Conservation (phyloP, 768 basidiomycete species). For the Gymnopilus junonius region DNA sequence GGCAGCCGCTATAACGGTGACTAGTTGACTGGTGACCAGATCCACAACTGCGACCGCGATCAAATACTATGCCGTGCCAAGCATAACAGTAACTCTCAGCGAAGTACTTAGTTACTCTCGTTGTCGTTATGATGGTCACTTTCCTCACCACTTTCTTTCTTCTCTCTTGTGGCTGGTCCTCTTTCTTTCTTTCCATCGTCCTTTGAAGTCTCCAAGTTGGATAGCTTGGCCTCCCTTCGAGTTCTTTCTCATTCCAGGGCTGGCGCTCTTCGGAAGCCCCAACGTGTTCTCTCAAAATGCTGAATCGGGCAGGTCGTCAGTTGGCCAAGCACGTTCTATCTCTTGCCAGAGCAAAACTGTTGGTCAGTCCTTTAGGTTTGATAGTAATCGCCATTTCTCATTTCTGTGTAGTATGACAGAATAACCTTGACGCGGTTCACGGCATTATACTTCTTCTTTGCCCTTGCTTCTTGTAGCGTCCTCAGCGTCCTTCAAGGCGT, state of each 20-base stretch:
- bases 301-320: slow-evolving; percentile 11
- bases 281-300: not conserved
- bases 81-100: too few relatives aligned
- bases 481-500: slow-evolving; percentile 46
- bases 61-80: slow-evolving; percentile 1
- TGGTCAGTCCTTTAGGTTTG: slow-evolving; percentile 27
- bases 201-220: not conserved
- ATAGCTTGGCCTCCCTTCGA: not conserved
- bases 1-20: too few relatives aligned
- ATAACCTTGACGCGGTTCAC: slow-evolving; percentile 55
- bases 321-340: slow-evolving; percentile 26
- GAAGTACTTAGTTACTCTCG: not conserved
- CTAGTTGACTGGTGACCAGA: too few relatives aligned
- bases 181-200: not conserved
- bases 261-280: not conserved
- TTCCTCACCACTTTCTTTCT: not conserved
- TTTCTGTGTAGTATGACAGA: slow-evolving; percentile 42
- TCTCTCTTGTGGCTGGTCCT: slow-evolving; percentile 2
- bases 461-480: slow-evolving; percentile 43
- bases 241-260: not conserved
- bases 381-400: not conserved
- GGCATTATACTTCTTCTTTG: slow-evolving; percentile 50
- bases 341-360: slow-evolving; percentile 28
- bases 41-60: slow-evolving; percentile 4
- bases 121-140: not conserved